These are phyloP conservation scores for Coemansia sp. DNA, from an alignment of 192 early-diverging fungal genomes.

Conservation along the genomic window DNA sequence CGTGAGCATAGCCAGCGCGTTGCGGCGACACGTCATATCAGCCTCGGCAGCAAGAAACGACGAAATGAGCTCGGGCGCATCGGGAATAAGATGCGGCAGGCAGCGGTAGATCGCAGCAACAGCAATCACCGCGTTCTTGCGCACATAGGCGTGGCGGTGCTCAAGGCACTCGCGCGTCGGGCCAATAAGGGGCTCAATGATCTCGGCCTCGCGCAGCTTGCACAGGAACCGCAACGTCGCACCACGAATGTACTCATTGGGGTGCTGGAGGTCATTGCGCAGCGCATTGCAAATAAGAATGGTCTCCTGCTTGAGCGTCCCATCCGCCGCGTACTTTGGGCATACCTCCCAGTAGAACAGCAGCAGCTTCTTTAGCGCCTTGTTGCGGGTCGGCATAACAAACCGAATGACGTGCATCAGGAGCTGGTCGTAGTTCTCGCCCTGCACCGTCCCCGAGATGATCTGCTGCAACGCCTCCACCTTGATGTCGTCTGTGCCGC, in stretches of 20 bases:
- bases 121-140: conserved; percentile 96
- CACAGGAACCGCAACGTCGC: conserved; percentile 90
- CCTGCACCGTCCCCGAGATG: conserved; percentile 86
- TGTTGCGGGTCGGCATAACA: conserved; percentile 94
- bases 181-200: conserved; percentile 92
- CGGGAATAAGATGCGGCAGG: conserved; percentile 91
- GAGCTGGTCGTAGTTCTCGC: conserved; percentile 82
- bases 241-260: conserved; percentile 97
- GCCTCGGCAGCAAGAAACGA: conserved; percentile 72
- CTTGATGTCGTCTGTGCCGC: conserved; percentile 87
- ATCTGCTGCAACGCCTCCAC: conserved; percentile 94
- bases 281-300: conserved; percentile 95
- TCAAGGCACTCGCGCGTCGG: conserved; percentile 85
- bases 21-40: conserved; percentile 89
- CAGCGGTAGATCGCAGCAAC: conserved; percentile 86
- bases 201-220: conserved; percentile 91
- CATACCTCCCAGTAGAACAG: conserved; percentile 98
- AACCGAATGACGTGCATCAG: conserved; percentile 99
- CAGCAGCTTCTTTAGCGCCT: conserved; percentile 94
- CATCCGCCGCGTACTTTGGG: conserved; percentile 87
- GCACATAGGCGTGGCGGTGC: conserved; percentile 96
- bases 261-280: conserved; percentile 94
- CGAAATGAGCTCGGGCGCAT: conserved; percentile 87
- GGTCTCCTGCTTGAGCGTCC: conserved; percentile 92
- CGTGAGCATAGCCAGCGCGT: conserved; percentile 91